These are phyloP conservation scores for Furcasterigmium furcatum DNA, from an alignment of 2,329 filamentous ascomycete genomes.

Conservation along the genomic window DNA sequence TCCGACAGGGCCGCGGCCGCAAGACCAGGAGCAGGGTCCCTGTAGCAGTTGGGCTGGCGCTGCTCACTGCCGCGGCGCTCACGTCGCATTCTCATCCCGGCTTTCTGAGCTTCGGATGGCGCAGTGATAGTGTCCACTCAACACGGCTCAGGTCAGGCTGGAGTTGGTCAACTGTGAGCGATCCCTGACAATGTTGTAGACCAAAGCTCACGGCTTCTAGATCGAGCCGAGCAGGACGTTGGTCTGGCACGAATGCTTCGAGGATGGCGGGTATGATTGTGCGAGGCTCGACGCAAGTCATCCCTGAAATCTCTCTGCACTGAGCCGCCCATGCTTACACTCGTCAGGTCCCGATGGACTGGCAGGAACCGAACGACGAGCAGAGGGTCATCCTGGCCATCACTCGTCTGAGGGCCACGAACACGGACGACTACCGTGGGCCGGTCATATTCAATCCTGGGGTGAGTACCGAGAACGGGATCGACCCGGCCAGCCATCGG, in stretches of 20 bases:
- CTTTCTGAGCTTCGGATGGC: too few relatives aligned
- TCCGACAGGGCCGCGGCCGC: too few relatives aligned
- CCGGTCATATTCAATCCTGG: conserved; percentile 32
- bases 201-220: conserved; percentile 26
- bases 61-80: too few relatives aligned
- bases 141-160: too few relatives aligned
- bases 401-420: conserved; percentile 25
- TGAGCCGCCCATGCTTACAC: too few relatives aligned
- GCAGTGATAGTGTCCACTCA: too few relatives aligned
- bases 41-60: too few relatives aligned
- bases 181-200: too few relatives aligned
- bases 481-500: not conserved
- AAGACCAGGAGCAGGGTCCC: too few relatives aligned
- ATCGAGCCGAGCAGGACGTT: conserved; percentile 22
- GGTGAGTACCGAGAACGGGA: conserved; percentile 13
- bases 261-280: conserved; percentile 23
- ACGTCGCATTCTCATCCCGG: too few relatives aligned
- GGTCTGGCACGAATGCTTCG: conserved; percentile 25
- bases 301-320: too few relatives aligned
- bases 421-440: conserved; percentile 16
- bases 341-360: conserved; percentile 31
- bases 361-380: conserved; percentile 21
- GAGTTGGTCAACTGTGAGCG: too few relatives aligned
- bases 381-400: conserved; percentile 26
- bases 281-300: conserved; percentile 26